Evolutionary conservation across 345 rosid genomes (phyloP), one percentile per base, ranked within the genome.

Genomic region (Conringia planisiliqua): DNA sequence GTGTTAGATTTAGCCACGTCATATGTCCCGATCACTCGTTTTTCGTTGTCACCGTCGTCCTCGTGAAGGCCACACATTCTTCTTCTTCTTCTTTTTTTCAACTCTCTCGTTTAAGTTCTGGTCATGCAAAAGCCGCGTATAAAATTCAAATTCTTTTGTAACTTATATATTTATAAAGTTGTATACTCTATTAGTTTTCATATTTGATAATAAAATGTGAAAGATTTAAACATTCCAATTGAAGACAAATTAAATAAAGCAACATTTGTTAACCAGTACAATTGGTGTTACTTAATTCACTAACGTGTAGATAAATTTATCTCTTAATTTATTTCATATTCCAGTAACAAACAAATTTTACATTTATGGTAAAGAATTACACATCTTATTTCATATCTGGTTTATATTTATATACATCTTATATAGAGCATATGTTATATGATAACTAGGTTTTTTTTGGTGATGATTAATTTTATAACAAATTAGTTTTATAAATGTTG

Each of bases 1-100:
- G 39, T 62, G 68, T 66, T 60, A 48, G 40, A 61, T 38, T 17
- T 71, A 2, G 40, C 75, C 75, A 71, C 12, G 40, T 61, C 75
- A 71, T 16, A 29, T 46, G 36, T 70, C 66, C 17, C 42, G 35
- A 44, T 70, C 56, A 42, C 20, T 56, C 32, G 10, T 1, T 46
- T 60, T 24, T 18, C 2, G 44, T 54, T n/a, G 48, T 13, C 68
- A 35, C 58, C 50, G 38, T 59, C 59, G 22, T 42, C 48, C 12
- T 9, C 38, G 17, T 22, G 29, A 71, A 47, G 35, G 10, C 29
- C 68, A 71, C 57, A 26, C 18, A 58, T 20, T 10, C 16, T 33
- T 33, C 6, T 38, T 27, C 11, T 52, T 13, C 9, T 18, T 36
- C n/a, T 27, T 5, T 3, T 12, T 17, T 29, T 36, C 10, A 36